Evolutionary conservation across 1,284 basidiomycete species (phyloP).

Genomic region (Ustilago loliicola): DNA sequence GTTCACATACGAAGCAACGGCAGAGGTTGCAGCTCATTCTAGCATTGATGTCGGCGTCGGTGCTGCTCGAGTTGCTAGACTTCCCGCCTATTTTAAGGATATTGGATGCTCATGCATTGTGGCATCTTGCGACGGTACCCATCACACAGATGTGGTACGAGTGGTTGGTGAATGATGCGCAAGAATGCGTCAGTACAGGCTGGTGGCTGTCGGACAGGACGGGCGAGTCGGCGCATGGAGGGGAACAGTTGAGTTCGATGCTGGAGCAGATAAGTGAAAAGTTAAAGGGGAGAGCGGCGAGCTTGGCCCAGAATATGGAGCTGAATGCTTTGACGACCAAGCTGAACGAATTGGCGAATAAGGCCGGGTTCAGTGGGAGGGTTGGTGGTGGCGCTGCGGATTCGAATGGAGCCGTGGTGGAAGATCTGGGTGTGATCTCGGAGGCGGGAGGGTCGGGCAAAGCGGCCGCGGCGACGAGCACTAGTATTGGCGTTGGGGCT

Average conservation of each 20-base stretch:
- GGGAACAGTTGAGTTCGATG: constrained; percentile 20
- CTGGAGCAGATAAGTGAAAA: constrained; percentile 45
- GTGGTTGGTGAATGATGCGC: constrained; percentile 65
- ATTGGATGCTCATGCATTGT: constrained; percentile 93
- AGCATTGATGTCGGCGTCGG: constrained; percentile 81
- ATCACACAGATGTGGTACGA: constrained; percentile 83
- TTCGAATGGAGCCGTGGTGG: background rate
- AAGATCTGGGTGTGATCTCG: constrained; percentile 26
- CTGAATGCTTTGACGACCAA: constrained; percentile 54
- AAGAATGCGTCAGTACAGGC: constrained; percentile 58
- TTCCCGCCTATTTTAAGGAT: constrained; percentile 81
- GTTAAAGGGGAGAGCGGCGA: constrained; percentile 46
- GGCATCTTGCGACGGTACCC: constrained; percentile 90
- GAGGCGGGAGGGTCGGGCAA: too few relatives aligned
- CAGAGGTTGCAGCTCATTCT: constrained; percentile 73
- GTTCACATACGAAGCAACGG: constrained; percentile 68
- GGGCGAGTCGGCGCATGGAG: constrained; percentile 4
- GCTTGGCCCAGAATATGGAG: constrained; percentile 54
- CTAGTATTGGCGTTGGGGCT: constrained; percentile 19
- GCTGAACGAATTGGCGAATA: constrained; percentile 57
- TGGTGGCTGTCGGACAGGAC: constrained; percentile 59
- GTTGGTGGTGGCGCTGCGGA: background rate
- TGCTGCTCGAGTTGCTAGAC: constrained; percentile 88
- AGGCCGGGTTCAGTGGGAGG: constrained; percentile 48
- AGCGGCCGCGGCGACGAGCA: constrained; percentile 7